Evolutionary conservation across 768 basidiomycete species (phyloP).

Genomic region (Kwoniella sp.): DNA sequence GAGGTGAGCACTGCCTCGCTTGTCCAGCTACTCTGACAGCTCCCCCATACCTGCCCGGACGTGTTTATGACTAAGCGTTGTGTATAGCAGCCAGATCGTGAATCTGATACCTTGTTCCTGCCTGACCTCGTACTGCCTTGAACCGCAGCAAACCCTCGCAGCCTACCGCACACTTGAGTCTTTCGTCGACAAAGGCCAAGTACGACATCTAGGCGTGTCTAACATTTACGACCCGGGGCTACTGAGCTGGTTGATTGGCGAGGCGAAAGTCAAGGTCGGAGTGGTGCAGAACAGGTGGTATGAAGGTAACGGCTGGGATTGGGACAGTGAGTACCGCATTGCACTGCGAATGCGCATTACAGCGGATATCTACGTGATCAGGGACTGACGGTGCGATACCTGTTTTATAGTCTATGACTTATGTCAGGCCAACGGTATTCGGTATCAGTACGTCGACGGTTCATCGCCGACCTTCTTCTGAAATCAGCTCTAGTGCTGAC

Average conservation of each 20-base stretch:
- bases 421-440: conserved; percentile 66
- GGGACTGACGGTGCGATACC: background rate
- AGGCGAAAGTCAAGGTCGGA: conserved; percentile 62
- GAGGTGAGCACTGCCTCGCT: conserved; percentile 42
- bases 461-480: background rate
- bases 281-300: conserved; percentile 77
- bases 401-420: conserved; percentile 62
- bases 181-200: conserved; percentile 67
- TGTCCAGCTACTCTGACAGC: background rate
- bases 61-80: no score
- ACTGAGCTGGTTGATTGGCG: conserved; percentile 63
- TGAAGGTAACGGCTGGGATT: conserved; percentile 77
- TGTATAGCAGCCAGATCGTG: no score
- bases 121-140: background rate
- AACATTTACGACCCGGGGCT: conserved; percentile 70
- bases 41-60: background rate
- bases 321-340: conserved; percentile 52
- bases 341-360: background rate
- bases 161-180: conserved; percentile 69
- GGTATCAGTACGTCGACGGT: conserved; percentile 66
- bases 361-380: background rate
- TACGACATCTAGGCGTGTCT: conserved; percentile 64
- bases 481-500: background rate
- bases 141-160: conserved; percentile 62
- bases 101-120: background rate